Evolutionary conservation across 2,329 filamentous ascomycete genomes (phyloP), one percentile per base, ranked within the genome.

Genomic region (Zymoseptoria passerinii): DNA sequence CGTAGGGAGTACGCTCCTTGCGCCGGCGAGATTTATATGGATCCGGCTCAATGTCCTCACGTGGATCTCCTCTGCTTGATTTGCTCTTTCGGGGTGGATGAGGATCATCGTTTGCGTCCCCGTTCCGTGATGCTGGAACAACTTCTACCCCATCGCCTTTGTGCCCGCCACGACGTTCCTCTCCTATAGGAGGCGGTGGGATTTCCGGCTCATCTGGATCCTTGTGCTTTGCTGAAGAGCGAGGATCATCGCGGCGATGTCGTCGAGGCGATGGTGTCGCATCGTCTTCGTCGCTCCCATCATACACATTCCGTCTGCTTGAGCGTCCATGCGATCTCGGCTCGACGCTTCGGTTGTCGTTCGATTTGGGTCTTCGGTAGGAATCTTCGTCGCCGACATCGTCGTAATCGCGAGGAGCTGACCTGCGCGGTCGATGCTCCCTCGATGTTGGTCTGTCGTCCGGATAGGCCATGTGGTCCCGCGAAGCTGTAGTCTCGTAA

Each of bases 261-360:
- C 58, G 48, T 9, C 62, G 59, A 48, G 59, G 56, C n/a, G 63
- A 61, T 8, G 35, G 35, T 5, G 35, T 44, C 13, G 54, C 29
- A 48, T 68, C 66, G 48, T 68, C 66, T 53, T 69, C 68, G 53
- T 70, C 68, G 53, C 65, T 68, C 4, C 65, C 66, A 56, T 69
- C 66, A 58, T 69, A 70, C 3, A 57, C 62, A 40, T 66, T 64
- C 54, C 55, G 54, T 29, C 57, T 56, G 52, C 61, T 58, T 49
- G 59, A 29, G 2, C 57, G 55, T n/a, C 58, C 56, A 53, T 54
- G 58, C 8, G 61, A 53, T 40, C 53, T 58, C 19, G 60, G 59
- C 6, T 63, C 23, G 4, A 23, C 23, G 23, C 23, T 23, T 23
- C 23, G 23, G 23, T 23, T 4, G 23, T 23, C 60, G 7, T 63